phyloP scores from a whole-genome alignment of 2,329 filamentous ascomycete genomes.

The Elsinoe australis region DNA sequence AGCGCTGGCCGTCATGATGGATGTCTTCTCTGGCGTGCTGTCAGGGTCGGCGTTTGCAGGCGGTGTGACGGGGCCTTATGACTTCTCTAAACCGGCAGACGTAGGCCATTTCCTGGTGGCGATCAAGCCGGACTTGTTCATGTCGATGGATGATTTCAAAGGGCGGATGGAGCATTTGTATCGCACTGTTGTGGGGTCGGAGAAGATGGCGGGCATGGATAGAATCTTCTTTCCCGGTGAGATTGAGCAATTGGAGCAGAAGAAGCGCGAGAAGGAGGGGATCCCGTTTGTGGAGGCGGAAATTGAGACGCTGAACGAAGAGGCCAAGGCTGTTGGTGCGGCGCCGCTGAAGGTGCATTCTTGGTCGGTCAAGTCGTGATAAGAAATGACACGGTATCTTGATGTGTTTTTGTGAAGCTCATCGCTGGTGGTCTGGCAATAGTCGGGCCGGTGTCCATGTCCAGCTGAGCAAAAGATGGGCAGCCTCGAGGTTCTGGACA shows the following conservation, averaged over 20 bases:
- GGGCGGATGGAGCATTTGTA: conserved; percentile 51
- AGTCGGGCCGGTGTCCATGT: too few relatives aligned
- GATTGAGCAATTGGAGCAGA: conserved; percentile 45
- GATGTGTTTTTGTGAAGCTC: too few relatives aligned
- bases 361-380: too few relatives aligned
- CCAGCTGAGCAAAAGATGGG: too few relatives aligned
- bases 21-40: conserved; percentile 73
- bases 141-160: conserved; percentile 29
- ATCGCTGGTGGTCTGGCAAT: too few relatives aligned
- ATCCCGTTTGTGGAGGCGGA: conserved; percentile 46
- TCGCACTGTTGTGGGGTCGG: conserved; percentile 44
- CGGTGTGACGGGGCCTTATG: conserved; percentile 66
- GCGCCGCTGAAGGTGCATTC: conserved; percentile 13
- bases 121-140: conserved; percentile 33
- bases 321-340: conserved; percentile 40
- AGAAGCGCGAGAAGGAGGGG: conserved; percentile 36
- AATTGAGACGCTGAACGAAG: conserved; percentile 43
- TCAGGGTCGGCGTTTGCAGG: conserved; percentile 73
- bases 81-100: conserved; percentile 46
- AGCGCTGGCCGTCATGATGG: conserved; percentile 75
- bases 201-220: conserved; percentile 48
- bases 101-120: conserved; percentile 33
- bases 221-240: conserved; percentile 53
- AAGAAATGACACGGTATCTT: too few relatives aligned
- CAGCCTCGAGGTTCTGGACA: too few relatives aligned